Evolutionary conservation across 2,329 filamentous ascomycete genomes (phyloP).

Genomic region (Trichoderma atroviride): DNA sequence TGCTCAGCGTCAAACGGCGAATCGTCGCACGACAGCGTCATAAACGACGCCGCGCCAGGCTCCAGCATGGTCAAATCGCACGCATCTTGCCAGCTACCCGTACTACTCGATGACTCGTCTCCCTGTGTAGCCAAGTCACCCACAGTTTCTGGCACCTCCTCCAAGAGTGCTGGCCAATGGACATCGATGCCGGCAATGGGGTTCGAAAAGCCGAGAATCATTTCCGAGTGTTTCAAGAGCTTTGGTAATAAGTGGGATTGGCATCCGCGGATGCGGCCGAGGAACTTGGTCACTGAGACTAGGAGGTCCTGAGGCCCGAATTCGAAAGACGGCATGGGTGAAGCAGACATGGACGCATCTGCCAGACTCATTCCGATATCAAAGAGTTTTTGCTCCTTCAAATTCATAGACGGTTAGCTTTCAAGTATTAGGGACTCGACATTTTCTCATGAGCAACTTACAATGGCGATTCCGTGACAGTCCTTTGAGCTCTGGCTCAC

Average conservation of each 20-base stretch:
- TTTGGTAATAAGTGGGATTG: conserved; percentile 36
- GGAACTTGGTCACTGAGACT: conserved; percentile 34
- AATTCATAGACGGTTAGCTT: neutral
- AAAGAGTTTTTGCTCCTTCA: conserved; percentile 40
- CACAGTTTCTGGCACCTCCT: conserved; percentile 13
- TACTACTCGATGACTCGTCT: conserved; percentile 19
- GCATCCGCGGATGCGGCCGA: conserved; percentile 34
- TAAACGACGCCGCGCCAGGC: conserved; percentile 9
- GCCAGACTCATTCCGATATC: conserved; percentile 38
- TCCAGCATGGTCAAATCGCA: conserved; percentile 23
- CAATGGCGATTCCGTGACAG: conserved; percentile 40
- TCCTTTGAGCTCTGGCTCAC: conserved; percentile 37
- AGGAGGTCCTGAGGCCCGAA: conserved; percentile 37
- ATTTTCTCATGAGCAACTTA: conserved; percentile 25
- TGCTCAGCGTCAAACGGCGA: conserved; percentile 21
- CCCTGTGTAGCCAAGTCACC: conserved; percentile 10
- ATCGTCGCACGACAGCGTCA: conserved; percentile 15
- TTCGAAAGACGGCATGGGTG: conserved; percentile 32
- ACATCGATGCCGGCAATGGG: conserved; percentile 9
- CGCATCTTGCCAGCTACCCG: conserved; percentile 21
- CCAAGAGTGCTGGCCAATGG: conserved; percentile 20
- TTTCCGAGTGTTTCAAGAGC: conserved; percentile 31
- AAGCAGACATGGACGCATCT: conserved; percentile 33
- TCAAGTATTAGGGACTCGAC: too few species aligned
- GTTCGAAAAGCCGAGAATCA: conserved; percentile 22